Evolutionary conservation across 257 asterid species (phyloP).

Genomic region (Marsdenia floribunda): DNA sequence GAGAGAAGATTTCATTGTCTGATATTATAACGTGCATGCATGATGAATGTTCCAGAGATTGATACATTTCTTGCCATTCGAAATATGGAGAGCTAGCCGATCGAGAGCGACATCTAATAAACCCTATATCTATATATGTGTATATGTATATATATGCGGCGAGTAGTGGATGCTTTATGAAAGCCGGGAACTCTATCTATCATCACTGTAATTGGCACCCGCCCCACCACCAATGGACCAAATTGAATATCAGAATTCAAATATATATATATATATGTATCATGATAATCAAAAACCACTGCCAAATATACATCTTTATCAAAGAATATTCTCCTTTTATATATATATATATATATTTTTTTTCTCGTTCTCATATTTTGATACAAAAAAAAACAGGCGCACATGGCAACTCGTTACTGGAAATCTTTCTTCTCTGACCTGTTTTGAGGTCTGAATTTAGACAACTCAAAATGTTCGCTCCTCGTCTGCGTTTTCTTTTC

Average conservation of each 20-base stretch:
- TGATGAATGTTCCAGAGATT: no score
- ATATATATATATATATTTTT: no score
- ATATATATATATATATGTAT: neutral
- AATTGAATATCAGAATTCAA: conserved; percentile 3
- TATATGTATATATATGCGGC: conserved; percentile 17
- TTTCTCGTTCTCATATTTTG: neutral
- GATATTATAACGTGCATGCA: no score
- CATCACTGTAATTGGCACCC: conserved; percentile 5
- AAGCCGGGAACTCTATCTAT: conserved; percentile 3
- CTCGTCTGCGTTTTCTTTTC: neutral
- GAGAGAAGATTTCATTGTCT: no score
- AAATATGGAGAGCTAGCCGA: neutral
- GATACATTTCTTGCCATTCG: neutral
- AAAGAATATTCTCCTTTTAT: conserved; percentile 8
- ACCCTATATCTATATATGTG: neutral
- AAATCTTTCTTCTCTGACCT: neutral
- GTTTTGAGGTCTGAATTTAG: neutral
- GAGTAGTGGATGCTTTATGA: conserved; percentile 22
- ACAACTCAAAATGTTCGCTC: conserved; percentile 6
- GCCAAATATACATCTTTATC: neutral
- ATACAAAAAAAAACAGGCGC: neutral
- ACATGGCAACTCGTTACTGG: neutral
- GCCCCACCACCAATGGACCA: conserved; percentile 30
- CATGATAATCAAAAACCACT: neutral
- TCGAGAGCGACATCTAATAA: neutral